phyloP scores from a whole-genome alignment of 2,329 filamentous ascomycete species.

The Phoma sp. region DNA sequence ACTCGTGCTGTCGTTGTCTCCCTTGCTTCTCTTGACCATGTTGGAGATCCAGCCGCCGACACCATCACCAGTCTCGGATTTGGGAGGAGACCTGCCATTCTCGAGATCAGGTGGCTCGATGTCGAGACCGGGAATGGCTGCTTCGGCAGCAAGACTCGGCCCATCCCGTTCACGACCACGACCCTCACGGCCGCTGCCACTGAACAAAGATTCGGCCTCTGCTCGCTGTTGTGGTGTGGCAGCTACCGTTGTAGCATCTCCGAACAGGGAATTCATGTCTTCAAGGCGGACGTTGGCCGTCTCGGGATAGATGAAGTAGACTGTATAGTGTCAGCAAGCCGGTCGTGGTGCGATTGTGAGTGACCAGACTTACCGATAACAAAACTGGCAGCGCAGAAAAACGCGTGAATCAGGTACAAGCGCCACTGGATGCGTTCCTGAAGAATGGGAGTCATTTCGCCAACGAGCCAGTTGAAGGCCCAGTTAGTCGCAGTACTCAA shows the following conservation, averaged over 20 bases:
- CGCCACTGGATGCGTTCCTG: constrained; percentile 94
- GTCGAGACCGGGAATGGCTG: constrained; percentile 78
- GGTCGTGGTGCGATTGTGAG: not conserved
- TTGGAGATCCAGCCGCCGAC: constrained; percentile 73
- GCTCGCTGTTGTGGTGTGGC: constrained; percentile 78
- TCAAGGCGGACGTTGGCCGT: constrained; percentile 94
- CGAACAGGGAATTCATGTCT: constrained; percentile 95
- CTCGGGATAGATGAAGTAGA: constrained; percentile 97
- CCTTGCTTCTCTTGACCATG: constrained; percentile 64
- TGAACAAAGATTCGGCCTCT: constrained; percentile 83
- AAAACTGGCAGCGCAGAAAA: constrained; percentile 95
- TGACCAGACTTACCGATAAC: constrained; percentile 79
- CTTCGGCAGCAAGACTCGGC: constrained; percentile 59
- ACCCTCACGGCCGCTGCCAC: constrained; percentile 64
- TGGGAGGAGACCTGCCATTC: constrained; percentile 54
- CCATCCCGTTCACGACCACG: constrained; percentile 23
- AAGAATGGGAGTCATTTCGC: constrained; percentile 90
- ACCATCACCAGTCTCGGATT: constrained; percentile 56
- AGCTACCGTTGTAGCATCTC: constrained; percentile 85
- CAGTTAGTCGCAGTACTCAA: constrained; percentile 96
- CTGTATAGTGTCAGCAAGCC: constrained; percentile 56
- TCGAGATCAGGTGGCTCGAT: constrained; percentile 76
- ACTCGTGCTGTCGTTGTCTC: constrained; percentile 50
- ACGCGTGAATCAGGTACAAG: constrained; percentile 91
- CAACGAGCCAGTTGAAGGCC: constrained; percentile 98